phyloP scores from a whole-genome alignment of 139 green algal genomes.

The Tetraselmis striata region DNA sequence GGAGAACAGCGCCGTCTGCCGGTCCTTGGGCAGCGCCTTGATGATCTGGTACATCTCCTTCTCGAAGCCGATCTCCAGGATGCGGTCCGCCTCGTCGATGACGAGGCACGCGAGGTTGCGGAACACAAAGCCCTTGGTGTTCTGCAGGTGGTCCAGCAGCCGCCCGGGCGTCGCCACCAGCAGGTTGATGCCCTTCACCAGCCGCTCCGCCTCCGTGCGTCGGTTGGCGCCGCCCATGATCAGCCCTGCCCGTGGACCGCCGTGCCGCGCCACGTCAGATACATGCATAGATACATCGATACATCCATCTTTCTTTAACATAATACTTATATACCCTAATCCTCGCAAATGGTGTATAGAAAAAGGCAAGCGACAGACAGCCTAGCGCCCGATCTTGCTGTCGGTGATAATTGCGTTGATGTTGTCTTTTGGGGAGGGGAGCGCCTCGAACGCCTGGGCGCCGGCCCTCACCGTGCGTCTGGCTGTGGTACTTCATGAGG shows the following conservation, averaged over 20 bases:
- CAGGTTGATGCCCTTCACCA: conserved; percentile 93
- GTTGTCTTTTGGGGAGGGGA: no score
- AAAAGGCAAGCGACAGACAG: not conserved
- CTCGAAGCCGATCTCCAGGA: conserved; percentile 98
- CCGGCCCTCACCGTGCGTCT: conserved; percentile 75
- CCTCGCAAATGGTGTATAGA: no score
- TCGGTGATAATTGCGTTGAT: no score
- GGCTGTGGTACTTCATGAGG: conserved; percentile 84
- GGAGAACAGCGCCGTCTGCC: conserved; percentile 97
- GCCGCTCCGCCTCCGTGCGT: conserved; percentile 84
- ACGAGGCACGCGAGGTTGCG: conserved; percentile 83
- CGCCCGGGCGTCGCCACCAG: conserved; percentile 89
- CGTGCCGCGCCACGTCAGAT: not conserved
- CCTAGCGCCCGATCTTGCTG: not conserved
- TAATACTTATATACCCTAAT: no score
- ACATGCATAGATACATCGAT: no score
- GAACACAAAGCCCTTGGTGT: conserved; percentile 75
- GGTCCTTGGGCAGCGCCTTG: conserved; percentile 87
- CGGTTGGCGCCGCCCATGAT: conserved; percentile 98
- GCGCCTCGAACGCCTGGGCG: no score
- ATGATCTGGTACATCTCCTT: conserved; percentile 98
- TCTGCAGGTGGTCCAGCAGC: conserved; percentile 96
- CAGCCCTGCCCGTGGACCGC: conserved; percentile 38
- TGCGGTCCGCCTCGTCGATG: conserved; percentile 96
- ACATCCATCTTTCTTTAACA: no score